Evolutionary conservation across 805 yeast species (phyloP).

Genomic region (Candida stauntonica): DNA sequence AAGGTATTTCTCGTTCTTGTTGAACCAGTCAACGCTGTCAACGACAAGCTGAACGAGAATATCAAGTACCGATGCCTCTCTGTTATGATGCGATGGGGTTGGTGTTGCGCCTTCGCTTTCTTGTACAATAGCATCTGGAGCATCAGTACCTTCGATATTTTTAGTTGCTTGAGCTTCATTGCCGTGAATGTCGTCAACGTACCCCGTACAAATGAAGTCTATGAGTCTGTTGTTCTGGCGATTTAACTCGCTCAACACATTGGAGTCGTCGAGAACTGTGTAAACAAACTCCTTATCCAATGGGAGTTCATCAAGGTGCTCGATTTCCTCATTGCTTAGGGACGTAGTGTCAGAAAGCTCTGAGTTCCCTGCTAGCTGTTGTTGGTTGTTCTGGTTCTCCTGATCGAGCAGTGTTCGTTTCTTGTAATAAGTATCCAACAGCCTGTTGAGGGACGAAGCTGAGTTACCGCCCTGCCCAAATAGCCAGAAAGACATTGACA

Average conservation of each 20-base stretch:
- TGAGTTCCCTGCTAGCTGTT: background rate
- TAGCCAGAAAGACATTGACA: conserved; percentile 42
- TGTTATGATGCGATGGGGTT: conserved; percentile 1
- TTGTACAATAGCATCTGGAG: background rate
- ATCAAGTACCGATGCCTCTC: conserved; percentile 37
- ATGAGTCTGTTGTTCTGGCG: conserved; percentile 40
- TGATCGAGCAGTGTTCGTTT: conserved; percentile 14
- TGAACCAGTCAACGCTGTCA: conserved; percentile 37
- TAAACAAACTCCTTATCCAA: conserved; percentile 32
- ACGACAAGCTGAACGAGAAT: conserved; percentile 42
- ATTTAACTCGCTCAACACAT: conserved; percentile 33
- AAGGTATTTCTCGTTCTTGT: conserved; percentile 18
- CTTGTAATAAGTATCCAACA: conserved; percentile 38
- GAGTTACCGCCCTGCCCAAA: conserved; percentile 35
- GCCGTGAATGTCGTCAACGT: too few relatives aligned
- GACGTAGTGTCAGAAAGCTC: conserved; percentile 7
- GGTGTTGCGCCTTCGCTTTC: conserved; percentile 1
- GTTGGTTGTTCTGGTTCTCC: conserved; percentile 12
- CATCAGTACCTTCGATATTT: conserved; percentile 14
- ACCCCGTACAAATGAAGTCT: conserved; percentile 48
- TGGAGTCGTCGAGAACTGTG: conserved; percentile 33
- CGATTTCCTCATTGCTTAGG: conserved; percentile 6
- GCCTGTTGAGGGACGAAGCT: conserved; percentile 33
- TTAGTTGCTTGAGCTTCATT: conserved; percentile 13
- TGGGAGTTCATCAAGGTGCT: conserved; percentile 9